Evolutionary conservation across 2,329 filamentous ascomycete species (phyloP), one percentile per base, ranked within the genome.

Genomic region (Plenodomus tracheiphilus): DNA sequence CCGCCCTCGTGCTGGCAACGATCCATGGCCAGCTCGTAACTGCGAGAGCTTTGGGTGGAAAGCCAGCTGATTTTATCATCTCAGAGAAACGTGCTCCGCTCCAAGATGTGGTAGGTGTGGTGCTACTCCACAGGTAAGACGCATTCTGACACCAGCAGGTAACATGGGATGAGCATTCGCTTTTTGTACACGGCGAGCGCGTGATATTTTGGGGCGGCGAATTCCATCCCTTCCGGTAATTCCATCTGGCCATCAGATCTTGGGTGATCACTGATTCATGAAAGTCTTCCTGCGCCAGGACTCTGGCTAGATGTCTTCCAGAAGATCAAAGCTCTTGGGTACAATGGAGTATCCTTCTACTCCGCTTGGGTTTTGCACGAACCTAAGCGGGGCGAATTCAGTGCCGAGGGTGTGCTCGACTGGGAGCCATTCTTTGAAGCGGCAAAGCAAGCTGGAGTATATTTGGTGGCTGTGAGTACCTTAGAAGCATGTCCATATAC

Each of bases 281-380:
- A 6, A 34, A 78, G 81, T 53, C 72, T 86, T 1, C 83, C 84
- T 2, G 83, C 86, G 2, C 78, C 82, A 2, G 74, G 77, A 32
- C 74, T 87, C 2, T 86, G 85, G 77, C 75, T 87, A 2, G 89
- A 92, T 58, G 64, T 92, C 2, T 86, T 94, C 59, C 85, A 93
- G 57, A 94, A 94, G 71, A 83, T 92, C 69, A 91, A 87, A 68
- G 85, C 88, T 0, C 70, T 90, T 1, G 89, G 89, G 0, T 91
- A 91, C 71, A 91, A 87, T 61, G 81, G 83, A 34, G 85, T 91
- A 1, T 90, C 87, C 0, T 88, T 91, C 67, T 92, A 92, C 61
- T 77, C 85, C 6, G 80, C 90, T 56, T 93, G 88, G 89, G 86
- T 85, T 2, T 75, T 92, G 0, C 67, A 90, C 0, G 89, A 93